Evolutionary conservation across 2,329 filamentous ascomycete species (phyloP), one percentile per base, ranked within the genome.

Genomic region (Zymoseptoria passerinii): DNA sequence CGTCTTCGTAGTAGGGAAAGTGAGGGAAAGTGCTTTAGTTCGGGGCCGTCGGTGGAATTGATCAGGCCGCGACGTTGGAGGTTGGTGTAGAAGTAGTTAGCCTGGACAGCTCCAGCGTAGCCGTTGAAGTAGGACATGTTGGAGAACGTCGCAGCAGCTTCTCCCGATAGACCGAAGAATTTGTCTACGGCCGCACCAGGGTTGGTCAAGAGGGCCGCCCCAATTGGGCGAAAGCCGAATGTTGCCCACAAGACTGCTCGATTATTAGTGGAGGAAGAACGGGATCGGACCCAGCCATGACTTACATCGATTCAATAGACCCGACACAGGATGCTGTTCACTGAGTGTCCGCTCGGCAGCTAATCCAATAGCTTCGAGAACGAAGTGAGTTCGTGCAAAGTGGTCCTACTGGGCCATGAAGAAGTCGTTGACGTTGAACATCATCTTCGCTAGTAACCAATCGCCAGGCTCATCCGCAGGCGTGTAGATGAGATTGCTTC

Each of bases 391-490:
- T n/a, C 67, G 67, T 1, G 73, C 73, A 1, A 80, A 67, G 61
- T 80, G 77, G 57, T 73, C 71, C 67, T 73, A 75, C 55, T 78
- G 75, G 0, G 70, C 69, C 58, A 76, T 72, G 67, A 75, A 80
- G 40, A 80, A 70, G 61, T 80, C 77, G 54, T 80, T 79, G 27
- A 70, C 66, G 53, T 79, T 79, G 64, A 78, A 78, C 63, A 78
- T 72, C 50, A 80, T 75, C 68, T 81, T 81, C 5, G 78, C 79
- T 4, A 81, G 66, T 5, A 79, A 65, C 79, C 78, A 81, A 66
- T 81, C 78, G n/a, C 74, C 72, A 3, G 65, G 23, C 0, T 61
- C 54, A 58, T 81, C 78, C 0, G 71, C 63, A 2, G 78, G 78
- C 2, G 78, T 81, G 66, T 81, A 81, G 5, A 75, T 70, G 40